Evolutionary conservation across 768 basidiomycete genomes (phyloP), one percentile per base, ranked within the genome.

Genomic region (Royoungia palumana): DNA sequence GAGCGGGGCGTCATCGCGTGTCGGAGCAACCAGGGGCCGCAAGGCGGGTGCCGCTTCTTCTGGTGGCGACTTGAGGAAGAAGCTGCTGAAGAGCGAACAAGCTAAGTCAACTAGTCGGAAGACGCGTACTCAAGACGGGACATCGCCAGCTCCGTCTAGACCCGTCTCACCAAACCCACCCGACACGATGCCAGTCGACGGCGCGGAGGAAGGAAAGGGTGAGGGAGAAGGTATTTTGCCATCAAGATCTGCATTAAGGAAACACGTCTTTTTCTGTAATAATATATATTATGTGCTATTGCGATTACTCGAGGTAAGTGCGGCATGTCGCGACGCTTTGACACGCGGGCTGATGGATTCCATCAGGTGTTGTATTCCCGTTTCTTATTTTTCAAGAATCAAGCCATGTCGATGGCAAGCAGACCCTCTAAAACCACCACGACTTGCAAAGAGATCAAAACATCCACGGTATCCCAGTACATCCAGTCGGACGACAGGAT

Each of bases 271-370:
- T 70, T 97, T 91, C 69, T 83, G 85, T 50, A 97, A 96, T 69
- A 92, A 89, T 17, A 76, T 83, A 20, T 91, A 91, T 61, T 99
- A 97, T 72, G 80, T 81, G 10, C 70, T 97, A 20, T 69, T 98
- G 58, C 81, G 95, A 28, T 72, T 94, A 41, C 66, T 97, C 35
- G 88, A 97, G 83, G 95, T 93, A 50, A 41, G 84, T 65, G 11
- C 14, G 9, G 2, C n/a, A 12, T 34, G 14, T 13, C 17, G 14
- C 12, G 8, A 28, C 2, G 24, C 17, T 22, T 35, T 21, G 36
- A 51, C 30, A 49, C 24, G 30, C 13, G 7, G 27, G 32, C 44
- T 53, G 44, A 53, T 32, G 41, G 19, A n/a, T 48, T 41, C 30
- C 30, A 35, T 2, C 50, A 97, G 94, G 72, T 91, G 21, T 66